Evolutionary conservation across 176 grass and related monocot genomes (phyloP).

Genomic region (Hyparrhenia diplandra): DNA sequence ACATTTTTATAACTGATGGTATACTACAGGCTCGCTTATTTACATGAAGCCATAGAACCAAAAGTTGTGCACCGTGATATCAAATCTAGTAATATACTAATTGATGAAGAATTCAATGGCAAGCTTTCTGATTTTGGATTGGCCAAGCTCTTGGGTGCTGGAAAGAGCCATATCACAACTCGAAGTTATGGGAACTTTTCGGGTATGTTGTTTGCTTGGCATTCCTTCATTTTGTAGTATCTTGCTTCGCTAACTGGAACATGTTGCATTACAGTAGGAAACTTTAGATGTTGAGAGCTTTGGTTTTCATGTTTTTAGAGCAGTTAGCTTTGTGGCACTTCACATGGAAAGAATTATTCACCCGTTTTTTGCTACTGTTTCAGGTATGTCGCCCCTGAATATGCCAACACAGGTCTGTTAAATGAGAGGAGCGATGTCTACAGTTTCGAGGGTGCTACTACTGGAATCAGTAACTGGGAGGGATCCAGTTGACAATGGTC

Average conservation of each 20-base stretch:
- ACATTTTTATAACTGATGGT: neutral
- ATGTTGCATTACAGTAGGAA: too few species aligned
- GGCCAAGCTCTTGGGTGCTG: slow-evolving; percentile 30
- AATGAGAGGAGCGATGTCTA: slow-evolving; percentile 48
- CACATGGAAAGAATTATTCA: neutral
- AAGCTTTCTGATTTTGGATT: slow-evolving; percentile 37
- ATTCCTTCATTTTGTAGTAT: neutral
- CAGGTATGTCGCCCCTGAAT: slow-evolving; percentile 42
- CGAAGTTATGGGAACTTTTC: slow-evolving; percentile 34
- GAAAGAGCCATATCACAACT: slow-evolving; percentile 30
- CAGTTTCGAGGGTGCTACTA: slow-evolving; percentile 38
- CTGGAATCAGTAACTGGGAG: slow-evolving; percentile 26
- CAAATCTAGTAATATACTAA: slow-evolving; percentile 27
- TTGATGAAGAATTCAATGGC: slow-evolving; percentile 29
- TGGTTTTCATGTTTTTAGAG: neutral
- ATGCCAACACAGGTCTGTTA: slow-evolving; percentile 39
- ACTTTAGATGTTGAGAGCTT: neutral
- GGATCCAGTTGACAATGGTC: slow-evolving; percentile 24
- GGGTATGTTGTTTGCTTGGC: slow-evolving; percentile 9
- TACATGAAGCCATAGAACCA: slow-evolving; percentile 33
- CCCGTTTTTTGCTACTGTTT: neutral
- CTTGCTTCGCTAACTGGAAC: neutral
- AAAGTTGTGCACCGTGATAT: slow-evolving; percentile 32
- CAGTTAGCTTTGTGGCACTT: neutral
- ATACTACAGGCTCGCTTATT: slow-evolving; percentile 29